These are phyloP conservation scores for Crithidia acanthocephali DNA, from an alignment of 208 protist species.

Conservation along the genomic window DNA sequence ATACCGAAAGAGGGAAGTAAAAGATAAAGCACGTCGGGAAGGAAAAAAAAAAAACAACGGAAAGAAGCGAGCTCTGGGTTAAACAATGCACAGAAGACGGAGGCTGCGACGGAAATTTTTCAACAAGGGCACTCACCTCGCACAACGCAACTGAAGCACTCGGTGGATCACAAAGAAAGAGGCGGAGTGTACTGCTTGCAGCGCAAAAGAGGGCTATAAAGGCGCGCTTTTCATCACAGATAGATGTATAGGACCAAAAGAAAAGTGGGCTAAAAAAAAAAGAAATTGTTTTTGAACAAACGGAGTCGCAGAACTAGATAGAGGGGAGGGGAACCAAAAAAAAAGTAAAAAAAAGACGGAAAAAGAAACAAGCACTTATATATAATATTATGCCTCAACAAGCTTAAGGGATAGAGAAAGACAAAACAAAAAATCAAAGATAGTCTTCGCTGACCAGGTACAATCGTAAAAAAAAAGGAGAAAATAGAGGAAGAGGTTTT, in stretches of 20 bases:
- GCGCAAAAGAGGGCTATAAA: too few species aligned
- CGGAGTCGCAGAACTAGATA: too few species aligned
- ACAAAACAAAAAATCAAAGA: conserved; percentile 24
- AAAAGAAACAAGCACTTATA: conserved; percentile 1
- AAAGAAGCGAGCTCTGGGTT: background rate
- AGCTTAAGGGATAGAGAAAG: conserved; percentile 4
- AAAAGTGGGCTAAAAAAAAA: background rate
- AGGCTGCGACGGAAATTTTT: background rate
- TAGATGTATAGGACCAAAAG: too few species aligned
- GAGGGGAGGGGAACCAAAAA: background rate
- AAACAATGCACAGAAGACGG: too few species aligned
- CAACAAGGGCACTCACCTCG: too few species aligned
- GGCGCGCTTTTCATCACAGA: too few species aligned
- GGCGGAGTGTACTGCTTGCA: too few species aligned
- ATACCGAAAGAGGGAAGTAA: background rate
- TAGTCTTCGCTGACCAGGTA: background rate
- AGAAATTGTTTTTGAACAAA: too few species aligned
- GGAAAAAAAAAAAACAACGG: background rate
- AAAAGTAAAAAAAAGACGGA: background rate
- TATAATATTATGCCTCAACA: background rate
- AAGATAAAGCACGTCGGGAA: background rate
- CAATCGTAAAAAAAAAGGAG: conserved; percentile 17
- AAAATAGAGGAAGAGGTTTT: conserved; percentile 13
- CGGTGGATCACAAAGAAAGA: too few species aligned
- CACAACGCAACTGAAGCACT: too few species aligned